These are phyloP conservation scores for Leccinum uliginosum DNA, from an alignment of 768 basidiomycete species.

Conservation along the genomic window DNA sequence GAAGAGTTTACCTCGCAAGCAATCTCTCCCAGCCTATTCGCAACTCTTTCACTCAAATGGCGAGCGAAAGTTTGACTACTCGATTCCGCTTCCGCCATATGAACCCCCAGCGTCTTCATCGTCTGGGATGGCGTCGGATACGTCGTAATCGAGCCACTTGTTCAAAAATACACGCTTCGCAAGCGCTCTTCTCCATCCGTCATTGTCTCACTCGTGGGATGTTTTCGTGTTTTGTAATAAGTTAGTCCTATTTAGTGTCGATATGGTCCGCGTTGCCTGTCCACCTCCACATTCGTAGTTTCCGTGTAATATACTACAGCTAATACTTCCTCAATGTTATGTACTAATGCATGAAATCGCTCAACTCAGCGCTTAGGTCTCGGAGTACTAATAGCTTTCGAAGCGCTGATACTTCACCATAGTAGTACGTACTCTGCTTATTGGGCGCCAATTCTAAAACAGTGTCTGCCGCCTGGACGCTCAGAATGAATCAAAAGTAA, in stretches of 20 bases:
- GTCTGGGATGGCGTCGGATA: slow-evolving; percentile 1
- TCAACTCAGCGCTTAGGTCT: too few species aligned
- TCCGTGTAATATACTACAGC: neutral
- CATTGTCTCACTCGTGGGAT: neutral
- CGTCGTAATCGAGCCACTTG: neutral
- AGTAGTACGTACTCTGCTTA: neutral
- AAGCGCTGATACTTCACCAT: neutral
- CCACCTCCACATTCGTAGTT: slow-evolving; percentile 1
- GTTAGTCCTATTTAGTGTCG: slow-evolving; percentile 1
- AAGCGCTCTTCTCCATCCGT: neutral
- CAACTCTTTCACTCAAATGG: slow-evolving; percentile 75
- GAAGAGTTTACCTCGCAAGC: slow-evolving; percentile 19
- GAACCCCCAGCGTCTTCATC: slow-evolving; percentile 34
- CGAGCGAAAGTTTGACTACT: slow-evolving; percentile 65
- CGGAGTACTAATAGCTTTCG: too few species aligned
- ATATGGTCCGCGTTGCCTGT: slow-evolving; percentile 9
- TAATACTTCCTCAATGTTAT: neutral
- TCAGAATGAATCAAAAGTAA: neutral
- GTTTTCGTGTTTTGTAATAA: neutral
- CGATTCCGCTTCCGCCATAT: slow-evolving; percentile 60
- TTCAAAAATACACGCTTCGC: neutral
- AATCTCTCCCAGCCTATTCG: slow-evolving; percentile 66
- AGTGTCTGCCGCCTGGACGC: too few species aligned
- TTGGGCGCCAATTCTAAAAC: slow-evolving; percentile 1
- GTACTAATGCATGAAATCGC: neutral